Conservation (phyloP, 352 stramenopile species). For the Globisporangium polare region DNA sequence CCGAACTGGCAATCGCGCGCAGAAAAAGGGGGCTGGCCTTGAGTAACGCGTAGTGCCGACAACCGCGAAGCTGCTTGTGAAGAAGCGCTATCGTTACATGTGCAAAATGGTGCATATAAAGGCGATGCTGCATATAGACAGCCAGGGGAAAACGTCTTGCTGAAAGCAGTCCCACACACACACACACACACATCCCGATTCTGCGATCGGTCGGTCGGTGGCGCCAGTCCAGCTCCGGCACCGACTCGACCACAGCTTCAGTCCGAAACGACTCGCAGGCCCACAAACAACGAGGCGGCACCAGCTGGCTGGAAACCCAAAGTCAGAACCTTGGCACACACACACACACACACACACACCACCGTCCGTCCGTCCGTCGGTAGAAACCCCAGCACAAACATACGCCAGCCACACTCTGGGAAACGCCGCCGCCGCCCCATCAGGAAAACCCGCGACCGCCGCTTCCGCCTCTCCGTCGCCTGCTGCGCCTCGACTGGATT, state of each 20-base stretch:
- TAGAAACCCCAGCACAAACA: not conserved
- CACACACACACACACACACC: no score
- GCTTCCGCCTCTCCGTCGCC: not conserved
- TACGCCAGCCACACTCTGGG: constrained; percentile 1
- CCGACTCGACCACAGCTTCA: not conserved
- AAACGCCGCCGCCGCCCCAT: constrained; percentile 8
- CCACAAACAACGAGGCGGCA: not conserved
- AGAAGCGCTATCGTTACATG: not conserved
- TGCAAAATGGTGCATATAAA: not conserved
- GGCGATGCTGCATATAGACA: not conserved
- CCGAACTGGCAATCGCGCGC: constrained; percentile 4
- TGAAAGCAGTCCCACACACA: not conserved
- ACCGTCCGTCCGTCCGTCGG: no score
- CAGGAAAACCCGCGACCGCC: not conserved
- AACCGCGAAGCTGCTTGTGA: not conserved
- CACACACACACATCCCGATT: constrained; percentile 2
- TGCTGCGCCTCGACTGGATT: constrained; percentile 2
- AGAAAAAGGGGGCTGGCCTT: not conserved
- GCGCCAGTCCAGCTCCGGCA: not conserved
- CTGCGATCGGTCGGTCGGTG: constrained; percentile 4
- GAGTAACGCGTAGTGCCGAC: no score
- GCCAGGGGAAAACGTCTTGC: not conserved
- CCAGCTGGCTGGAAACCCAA: not conserved
- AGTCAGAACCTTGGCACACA: not conserved
- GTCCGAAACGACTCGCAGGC: not conserved